Evolutionary conservation across 148 eudicot genomes (phyloP).

Genomic region (Silene latifolia): DNA sequence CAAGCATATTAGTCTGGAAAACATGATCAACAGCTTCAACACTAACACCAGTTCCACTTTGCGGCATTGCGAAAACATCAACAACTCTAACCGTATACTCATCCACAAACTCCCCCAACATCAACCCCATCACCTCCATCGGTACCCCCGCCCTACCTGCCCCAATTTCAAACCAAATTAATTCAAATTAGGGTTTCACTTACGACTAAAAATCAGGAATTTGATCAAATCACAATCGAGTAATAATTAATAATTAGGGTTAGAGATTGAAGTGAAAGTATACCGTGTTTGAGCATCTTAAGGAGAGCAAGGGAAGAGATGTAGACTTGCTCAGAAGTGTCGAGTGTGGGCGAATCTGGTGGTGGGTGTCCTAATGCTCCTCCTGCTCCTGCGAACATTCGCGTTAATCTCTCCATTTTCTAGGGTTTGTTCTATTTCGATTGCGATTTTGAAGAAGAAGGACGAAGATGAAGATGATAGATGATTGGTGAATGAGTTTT

Average conservation of each 20-base stretch:
- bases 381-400: conserved; percentile 98
- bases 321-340: conserved; percentile 91
- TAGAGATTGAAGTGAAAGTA: background rate
- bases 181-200: conserved; percentile 22
- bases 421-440: background rate
- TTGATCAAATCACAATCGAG: background rate
- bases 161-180: conserved; percentile 19
- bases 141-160: conserved; percentile 94
- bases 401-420: conserved; percentile 74
- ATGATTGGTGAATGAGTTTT: background rate
- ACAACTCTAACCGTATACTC: conserved; percentile 94
- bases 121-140: conserved; percentile 96
- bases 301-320: conserved; percentile 95
- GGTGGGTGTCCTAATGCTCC: conserved; percentile 86
- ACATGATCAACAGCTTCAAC: conserved; percentile 97
- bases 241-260: background rate
- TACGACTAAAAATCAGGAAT: background rate
- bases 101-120: conserved; percentile 94
- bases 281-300: conserved; percentile 97
- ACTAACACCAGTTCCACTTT: conserved; percentile 97
- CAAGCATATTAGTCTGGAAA: conserved; percentile 96
- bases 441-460: background rate
- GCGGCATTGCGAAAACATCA: conserved; percentile 97
- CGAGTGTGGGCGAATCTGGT: conserved; percentile 83
- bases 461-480: background rate